These are phyloP conservation scores for Phytophthora cactorum DNA, from an alignment of 352 stramenopile species.

Conservation along the genomic window DNA sequence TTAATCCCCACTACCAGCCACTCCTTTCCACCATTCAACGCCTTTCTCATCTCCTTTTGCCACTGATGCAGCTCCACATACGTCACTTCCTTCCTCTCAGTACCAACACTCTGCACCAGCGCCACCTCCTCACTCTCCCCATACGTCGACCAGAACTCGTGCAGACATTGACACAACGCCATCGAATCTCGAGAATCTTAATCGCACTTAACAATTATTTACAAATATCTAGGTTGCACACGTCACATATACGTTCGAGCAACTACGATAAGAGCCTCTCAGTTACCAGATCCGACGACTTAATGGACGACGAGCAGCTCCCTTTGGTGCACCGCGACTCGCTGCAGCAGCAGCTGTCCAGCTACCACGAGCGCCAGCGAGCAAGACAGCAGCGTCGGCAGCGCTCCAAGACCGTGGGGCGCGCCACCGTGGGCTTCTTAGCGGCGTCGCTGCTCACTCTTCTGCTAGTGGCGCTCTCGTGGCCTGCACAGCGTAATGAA, in stretches of 20 bases:
- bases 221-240: conserved; percentile 28
- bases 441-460: conserved; percentile 41
- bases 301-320: conserved; percentile 37
- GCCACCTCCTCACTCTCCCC: conserved; percentile 7
- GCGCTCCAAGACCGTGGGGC: conserved; percentile 38
- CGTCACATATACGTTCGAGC: conserved; percentile 13
- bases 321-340: conserved; percentile 40
- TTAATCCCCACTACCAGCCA: conserved; percentile 49
- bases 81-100: conserved; percentile 8
- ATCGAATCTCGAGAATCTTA: background rate
- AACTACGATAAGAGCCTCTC: background rate
- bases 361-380: conserved; percentile 40
- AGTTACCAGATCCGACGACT: conserved; percentile 9
- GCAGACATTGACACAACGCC: conserved; percentile 21
- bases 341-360: conserved; percentile 41
- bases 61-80: conserved; percentile 31
- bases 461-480: conserved; percentile 44
- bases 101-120: background rate
- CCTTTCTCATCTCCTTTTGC: conserved; percentile 17
- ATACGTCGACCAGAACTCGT: conserved; percentile 4
- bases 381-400: conserved; percentile 24
- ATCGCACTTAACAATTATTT: background rate
- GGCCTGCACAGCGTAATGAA: conserved; percentile 38
- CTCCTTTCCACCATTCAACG: conserved; percentile 5
- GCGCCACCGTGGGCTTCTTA: conserved; percentile 43